Evolutionary conservation across 2,329 filamentous ascomycete genomes (phyloP).

Genomic region (Nemania sp.): DNA sequence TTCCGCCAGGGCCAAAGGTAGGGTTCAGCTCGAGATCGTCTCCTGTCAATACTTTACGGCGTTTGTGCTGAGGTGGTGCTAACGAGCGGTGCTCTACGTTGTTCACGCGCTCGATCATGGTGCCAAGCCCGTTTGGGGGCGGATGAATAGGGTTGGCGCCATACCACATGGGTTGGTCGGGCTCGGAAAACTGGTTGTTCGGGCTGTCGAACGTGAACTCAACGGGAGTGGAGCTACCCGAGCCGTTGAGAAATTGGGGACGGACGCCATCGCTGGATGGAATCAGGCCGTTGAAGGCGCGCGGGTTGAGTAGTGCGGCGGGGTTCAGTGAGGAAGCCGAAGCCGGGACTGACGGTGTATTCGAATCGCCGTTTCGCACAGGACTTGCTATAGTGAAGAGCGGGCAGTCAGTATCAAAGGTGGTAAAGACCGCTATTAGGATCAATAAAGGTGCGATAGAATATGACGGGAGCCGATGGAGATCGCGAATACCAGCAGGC

Average conservation of each 20-base stretch:
- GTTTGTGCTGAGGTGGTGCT: conserved; percentile 62
- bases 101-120: conserved; percentile 75
- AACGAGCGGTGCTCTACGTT: conserved; percentile 68
- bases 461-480: no score
- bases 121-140: conserved; percentile 50
- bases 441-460: neutral
- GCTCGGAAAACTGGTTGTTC: conserved; percentile 27
- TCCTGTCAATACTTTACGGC: conserved; percentile 59
- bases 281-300: conserved; percentile 34
- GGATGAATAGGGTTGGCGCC: neutral
- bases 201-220: conserved; percentile 44
- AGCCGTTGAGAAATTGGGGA: conserved; percentile 32
- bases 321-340: conserved; percentile 45
- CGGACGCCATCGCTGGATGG: conserved; percentile 19
- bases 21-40: conserved; percentile 48
- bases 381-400: conserved; percentile 30
- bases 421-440: neutral
- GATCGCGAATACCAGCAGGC: neutral
- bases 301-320: conserved; percentile 47
- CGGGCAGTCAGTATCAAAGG: conserved; percentile 8
- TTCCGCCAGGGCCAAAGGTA: conserved; percentile 51
- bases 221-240: conserved; percentile 45
- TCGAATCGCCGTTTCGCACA: conserved; percentile 32
- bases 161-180: conserved; percentile 18
- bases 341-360: conserved; percentile 25